Evolutionary conservation across 208 protist species (phyloP).

Genomic region (Endotrypanum monterogeii): DNA sequence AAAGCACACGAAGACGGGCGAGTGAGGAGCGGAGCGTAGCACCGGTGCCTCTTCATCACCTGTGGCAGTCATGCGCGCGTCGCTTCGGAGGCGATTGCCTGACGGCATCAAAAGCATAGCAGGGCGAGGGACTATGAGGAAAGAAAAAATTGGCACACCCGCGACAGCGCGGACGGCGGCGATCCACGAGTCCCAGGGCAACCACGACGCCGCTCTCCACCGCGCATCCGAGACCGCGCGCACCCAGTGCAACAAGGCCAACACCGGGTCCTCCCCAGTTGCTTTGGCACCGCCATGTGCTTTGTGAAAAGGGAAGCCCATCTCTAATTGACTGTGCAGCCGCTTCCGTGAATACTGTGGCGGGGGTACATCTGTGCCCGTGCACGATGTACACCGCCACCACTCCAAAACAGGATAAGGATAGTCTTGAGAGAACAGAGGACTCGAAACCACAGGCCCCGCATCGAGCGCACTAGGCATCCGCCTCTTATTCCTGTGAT

Average conservation of each 20-base stretch:
- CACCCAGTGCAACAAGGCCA: neutral
- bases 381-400: neutral
- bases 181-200: slow-evolving; percentile 27
- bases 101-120: slow-evolving; percentile 4
- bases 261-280: neutral
- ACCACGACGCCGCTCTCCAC: slow-evolving; percentile 23
- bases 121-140: neutral
- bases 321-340: neutral
- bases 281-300: neutral
- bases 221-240: neutral
- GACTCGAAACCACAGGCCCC: neutral
- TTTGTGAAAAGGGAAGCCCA: neutral
- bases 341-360: neutral
- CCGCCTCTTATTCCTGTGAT: neutral
- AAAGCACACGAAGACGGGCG: neutral
- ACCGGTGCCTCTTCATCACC: neutral
- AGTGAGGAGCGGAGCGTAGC: neutral
- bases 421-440: neutral
- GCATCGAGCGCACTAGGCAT: neutral
- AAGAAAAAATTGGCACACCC: neutral
- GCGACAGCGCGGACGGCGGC: neutral
- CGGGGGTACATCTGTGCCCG: neutral
- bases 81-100: neutral
- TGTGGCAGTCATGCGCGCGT: neutral
- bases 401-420: slow-evolving; percentile 2